phyloP scores from a whole-genome alignment of 257 asterid species.

The Primulina eburnea region DNA sequence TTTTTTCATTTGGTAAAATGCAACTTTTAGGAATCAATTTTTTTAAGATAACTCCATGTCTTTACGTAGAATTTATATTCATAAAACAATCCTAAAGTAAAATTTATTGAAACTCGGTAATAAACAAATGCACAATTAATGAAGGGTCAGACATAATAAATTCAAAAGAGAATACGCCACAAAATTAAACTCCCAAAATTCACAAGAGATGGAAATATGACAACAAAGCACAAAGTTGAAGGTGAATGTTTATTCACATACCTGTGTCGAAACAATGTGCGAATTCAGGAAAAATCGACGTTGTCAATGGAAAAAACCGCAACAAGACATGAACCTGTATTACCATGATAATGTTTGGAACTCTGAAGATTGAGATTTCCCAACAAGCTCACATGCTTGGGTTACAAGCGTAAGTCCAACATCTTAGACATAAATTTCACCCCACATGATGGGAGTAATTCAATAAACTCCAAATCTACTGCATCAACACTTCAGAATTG shows the following conservation, averaged over 20 bases:
- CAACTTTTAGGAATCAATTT: neutral
- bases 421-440: neutral
- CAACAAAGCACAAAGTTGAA: neutral
- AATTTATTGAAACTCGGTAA: neutral
- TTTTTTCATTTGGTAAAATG: neutral
- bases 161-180: neutral
- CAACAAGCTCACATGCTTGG: neutral
- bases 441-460: neutral
- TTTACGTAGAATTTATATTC: neutral
- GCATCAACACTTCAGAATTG: neutral
- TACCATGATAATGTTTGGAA: neutral
- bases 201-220: neutral
- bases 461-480: neutral
- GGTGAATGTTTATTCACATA: neutral
- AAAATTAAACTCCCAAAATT: neutral
- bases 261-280: neutral
- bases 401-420: neutral
- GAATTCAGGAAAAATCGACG: neutral
- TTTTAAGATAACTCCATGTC: neutral
- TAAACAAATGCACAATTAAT: neutral
- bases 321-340: neutral
- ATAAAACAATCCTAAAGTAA: neutral
- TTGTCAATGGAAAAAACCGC: neutral
- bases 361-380: neutral
- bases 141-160: neutral